Percentiles rank a stretch among this genome's conserved stretches.
Conservation (phyloP, 2,329 filamentous ascomycete genomes). For the Thielaviopsis ethacetica region DNA sequence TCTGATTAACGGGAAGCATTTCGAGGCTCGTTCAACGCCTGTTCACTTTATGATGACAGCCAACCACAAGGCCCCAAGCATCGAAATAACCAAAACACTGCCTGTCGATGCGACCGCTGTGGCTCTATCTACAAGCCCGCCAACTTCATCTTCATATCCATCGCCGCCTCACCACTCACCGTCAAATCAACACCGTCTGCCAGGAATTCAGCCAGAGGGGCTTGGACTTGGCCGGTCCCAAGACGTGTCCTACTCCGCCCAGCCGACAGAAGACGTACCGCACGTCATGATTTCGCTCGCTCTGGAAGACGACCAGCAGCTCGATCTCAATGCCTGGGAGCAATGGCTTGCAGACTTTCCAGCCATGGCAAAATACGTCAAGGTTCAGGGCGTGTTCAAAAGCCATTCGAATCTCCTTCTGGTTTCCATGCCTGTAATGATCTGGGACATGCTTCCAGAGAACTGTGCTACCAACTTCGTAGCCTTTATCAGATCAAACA, state of each 20-base stretch:
- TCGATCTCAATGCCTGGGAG: slow-evolving; percentile 43
- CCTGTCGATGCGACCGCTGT: slow-evolving; percentile 16
- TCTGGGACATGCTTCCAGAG: slow-evolving; percentile 44
- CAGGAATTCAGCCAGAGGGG: background rate
- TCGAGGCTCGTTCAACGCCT: slow-evolving; percentile 40
- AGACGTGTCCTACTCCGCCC: slow-evolving; percentile 16
- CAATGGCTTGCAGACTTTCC: slow-evolving; percentile 40
- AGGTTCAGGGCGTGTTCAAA: slow-evolving; percentile 44
- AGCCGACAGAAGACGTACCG: slow-evolving; percentile 38
- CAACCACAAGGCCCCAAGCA: slow-evolving; percentile 41
- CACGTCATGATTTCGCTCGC: slow-evolving; percentile 46
- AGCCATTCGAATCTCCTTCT: slow-evolving; percentile 43
- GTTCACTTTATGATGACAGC: slow-evolving; percentile 49
- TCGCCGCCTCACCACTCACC: background rate
- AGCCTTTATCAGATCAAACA: slow-evolving; percentile 42
- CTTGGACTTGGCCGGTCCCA: slow-evolving; percentile 8
- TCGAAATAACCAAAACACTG: slow-evolving; percentile 33
- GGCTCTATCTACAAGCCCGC: background rate
- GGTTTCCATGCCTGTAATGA: slow-evolving; percentile 39
- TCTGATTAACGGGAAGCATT: slow-evolving; percentile 38
- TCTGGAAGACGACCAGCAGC: slow-evolving; percentile 37
- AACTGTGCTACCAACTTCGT: slow-evolving; percentile 40
- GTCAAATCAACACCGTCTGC: background rate
- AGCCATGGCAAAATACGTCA: slow-evolving; percentile 41
- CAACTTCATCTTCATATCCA: background rate